Conservation (phyloP, 805 yeast species). For the Hanseniaspora thailandica region DNA sequence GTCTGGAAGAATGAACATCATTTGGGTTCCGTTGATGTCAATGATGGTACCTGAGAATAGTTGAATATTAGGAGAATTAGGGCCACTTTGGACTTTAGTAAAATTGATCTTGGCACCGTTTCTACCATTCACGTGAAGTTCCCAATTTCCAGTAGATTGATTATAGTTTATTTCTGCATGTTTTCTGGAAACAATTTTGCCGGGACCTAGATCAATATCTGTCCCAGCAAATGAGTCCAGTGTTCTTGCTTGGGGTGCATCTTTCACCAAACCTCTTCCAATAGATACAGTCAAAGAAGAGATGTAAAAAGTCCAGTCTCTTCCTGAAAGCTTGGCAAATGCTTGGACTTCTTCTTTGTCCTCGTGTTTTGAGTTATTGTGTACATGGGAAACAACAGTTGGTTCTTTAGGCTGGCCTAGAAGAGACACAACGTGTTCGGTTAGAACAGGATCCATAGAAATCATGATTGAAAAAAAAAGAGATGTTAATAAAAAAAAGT, state of each 20-base stretch:
- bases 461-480: conserved; percentile 18
- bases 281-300: conserved; percentile 62
- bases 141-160: conserved; percentile 69
- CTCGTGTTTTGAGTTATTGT: conserved; percentile 56
- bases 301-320: conserved; percentile 88
- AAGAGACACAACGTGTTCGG: conserved; percentile 62
- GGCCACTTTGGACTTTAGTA: conserved; percentile 34
- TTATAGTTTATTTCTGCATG: conserved; percentile 82
- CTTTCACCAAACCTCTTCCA: conserved; percentile 42
- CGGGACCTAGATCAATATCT: conserved; percentile 90
- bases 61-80: conserved; percentile 37
- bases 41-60: conserved; percentile 78
- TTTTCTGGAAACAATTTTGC: conserved; percentile 86
- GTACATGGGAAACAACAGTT: conserved; percentile 61
- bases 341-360: conserved; percentile 77
- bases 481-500: too few species aligned
- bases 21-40: conserved; percentile 94
- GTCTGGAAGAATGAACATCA: conserved; percentile 97
- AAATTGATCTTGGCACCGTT: conserved; percentile 91
- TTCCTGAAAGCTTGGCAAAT: conserved; percentile 90
- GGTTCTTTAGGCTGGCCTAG: conserved; percentile 60
- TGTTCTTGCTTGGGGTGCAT: neutral
- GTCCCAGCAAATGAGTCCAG: conserved; percentile 20
- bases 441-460: conserved; percentile 36
- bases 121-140: conserved; percentile 68